Evolutionary conservation across 2,329 filamentous ascomycete species (phyloP).

Genomic region (Cyphellophora attinorum): DNA sequence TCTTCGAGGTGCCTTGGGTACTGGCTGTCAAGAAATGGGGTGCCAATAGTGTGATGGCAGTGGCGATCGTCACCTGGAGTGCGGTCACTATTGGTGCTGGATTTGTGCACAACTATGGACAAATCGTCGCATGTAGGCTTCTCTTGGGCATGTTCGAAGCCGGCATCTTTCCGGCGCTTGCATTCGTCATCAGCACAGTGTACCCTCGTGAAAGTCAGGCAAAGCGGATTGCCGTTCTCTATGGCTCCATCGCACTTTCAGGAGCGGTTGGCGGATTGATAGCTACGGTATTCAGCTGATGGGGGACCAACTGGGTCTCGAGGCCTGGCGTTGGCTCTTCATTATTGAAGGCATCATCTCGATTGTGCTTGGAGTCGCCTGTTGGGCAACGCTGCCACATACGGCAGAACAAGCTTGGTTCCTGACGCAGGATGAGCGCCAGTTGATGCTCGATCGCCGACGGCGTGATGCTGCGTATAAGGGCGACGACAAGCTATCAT

Average conservation of each 20-base stretch:
- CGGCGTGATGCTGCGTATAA: constrained; percentile 20
- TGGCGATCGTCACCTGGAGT: constrained; percentile 24
- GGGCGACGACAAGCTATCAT: constrained; percentile 18
- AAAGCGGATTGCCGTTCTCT: constrained; percentile 19
- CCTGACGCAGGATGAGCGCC: constrained; percentile 1
- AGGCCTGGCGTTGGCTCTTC: constrained; percentile 20
- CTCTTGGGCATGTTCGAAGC: constrained; percentile 39
- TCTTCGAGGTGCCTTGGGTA: constrained; percentile 25
- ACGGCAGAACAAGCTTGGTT: constrained; percentile 3
- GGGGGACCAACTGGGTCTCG: constrained; percentile 1
- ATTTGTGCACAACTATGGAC: constrained; percentile 38
- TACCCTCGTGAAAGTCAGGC: neutral
- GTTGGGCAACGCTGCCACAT: neutral
- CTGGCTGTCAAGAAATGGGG: constrained; percentile 1
- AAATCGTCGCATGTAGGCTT: constrained; percentile 38
- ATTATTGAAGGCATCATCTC: constrained; percentile 20
- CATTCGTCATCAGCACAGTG: constrained; percentile 1
- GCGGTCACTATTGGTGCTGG: constrained; percentile 35
- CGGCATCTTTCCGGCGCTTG: neutral
- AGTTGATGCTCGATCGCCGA: constrained; percentile 9
- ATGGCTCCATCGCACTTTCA: constrained; percentile 17
- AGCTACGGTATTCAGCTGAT: constrained; percentile 3
- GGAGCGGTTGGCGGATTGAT: constrained; percentile 45
- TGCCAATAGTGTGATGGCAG: neutral
- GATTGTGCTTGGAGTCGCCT: neutral